Conservation (phyloP, 169 alveolate genomes). For the Theileria equi region DNA sequence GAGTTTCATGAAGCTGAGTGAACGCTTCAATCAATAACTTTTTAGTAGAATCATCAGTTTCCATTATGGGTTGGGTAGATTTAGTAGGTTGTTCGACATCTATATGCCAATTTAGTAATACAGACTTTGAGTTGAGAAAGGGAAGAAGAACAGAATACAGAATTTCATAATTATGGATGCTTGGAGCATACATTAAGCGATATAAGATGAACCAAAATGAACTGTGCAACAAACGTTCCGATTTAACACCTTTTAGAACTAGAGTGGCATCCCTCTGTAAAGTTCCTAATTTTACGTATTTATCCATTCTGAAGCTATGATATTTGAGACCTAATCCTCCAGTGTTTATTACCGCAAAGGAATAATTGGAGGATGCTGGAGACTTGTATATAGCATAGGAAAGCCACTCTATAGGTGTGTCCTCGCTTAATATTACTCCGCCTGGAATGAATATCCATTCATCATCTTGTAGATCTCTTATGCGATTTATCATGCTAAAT, state of each 20-base stretch:
- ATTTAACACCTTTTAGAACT: conserved; percentile 67
- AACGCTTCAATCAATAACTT: conserved; percentile 52
- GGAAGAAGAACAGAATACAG: conserved; percentile 79
- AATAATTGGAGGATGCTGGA: conserved; percentile 21
- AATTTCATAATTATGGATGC: conserved; percentile 71
- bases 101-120: conserved; percentile 73
- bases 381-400: conserved; percentile 43
- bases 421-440: conserved; percentile 42
- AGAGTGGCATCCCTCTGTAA: conserved; percentile 71
- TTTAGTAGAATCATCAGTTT: conserved; percentile 17
- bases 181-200: conserved; percentile 74
- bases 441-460: conserved; percentile 60
- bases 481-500: conserved; percentile 43
- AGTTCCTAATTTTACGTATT: conserved; percentile 62
- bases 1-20: conserved; percentile 45
- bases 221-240: conserved; percentile 73
- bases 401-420: conserved; percentile 52
- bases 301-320: conserved; percentile 71
- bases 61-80: conserved; percentile 12
- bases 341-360: conserved; percentile 48
- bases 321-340: conserved; percentile 64
- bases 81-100: conserved; percentile 32
- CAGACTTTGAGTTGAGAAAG: conserved; percentile 70
- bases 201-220: conserved; percentile 80
- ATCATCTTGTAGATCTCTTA: conserved; percentile 54